Percentiles rank a stretch among this genome's conserved stretches.
These are phyloP conservation scores for Camellia lanceoleosa DNA, from an alignment of 148 eudicot genomes.

Conservation along the genomic window DNA sequence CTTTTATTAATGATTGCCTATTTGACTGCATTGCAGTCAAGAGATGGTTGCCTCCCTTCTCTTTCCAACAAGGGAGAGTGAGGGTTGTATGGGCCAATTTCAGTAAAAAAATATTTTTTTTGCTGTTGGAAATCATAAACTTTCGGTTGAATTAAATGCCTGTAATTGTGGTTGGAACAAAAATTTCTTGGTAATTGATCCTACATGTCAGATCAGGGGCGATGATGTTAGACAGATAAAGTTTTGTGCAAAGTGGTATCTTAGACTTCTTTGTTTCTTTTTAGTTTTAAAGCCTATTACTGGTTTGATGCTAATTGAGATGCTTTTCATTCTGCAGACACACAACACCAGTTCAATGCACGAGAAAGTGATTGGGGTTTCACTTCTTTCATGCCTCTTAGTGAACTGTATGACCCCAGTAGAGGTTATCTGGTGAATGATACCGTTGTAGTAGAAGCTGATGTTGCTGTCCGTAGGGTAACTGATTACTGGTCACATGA, in stretches of 20 bases:
- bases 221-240: background rate
- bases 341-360: constrained; percentile 32
- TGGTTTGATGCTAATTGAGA: background rate
- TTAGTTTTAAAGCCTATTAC: background rate
- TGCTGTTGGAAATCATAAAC: background rate
- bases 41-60: background rate
- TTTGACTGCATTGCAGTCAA: background rate
- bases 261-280: background rate
- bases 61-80: background rate
- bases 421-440: constrained; percentile 26
- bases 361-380: constrained; percentile 36
- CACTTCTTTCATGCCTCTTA: constrained; percentile 29
- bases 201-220: background rate
- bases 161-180: background rate
- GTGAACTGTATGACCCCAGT: constrained; percentile 21
- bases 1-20: background rate
- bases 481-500: constrained; percentile 31
- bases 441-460: constrained; percentile 21
- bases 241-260: background rate
- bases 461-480: constrained; percentile 21
- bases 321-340: constrained; percentile 23
- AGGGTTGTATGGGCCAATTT: background rate
- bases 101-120: background rate
- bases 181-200: background rate
- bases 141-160: background rate